A percentile compares a stretch with the other conserved stretches of the same genome.
Conservation (phyloP, 2,329 filamentous ascomycete species). For the Chrysoporthe puriensis region DNA sequence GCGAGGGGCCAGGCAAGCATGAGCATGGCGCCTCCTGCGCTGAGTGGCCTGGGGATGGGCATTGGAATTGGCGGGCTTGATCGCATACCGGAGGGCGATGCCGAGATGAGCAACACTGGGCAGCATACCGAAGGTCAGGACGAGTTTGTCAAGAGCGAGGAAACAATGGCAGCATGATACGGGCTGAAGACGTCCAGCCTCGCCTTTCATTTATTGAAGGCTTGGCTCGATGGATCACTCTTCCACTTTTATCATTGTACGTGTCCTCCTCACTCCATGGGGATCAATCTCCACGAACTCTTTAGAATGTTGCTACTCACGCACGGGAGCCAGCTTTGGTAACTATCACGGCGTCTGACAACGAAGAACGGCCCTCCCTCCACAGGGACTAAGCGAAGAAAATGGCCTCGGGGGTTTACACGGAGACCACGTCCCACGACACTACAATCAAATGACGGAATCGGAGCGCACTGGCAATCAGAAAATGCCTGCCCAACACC, state of each 20-base stretch:
- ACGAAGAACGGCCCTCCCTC: slow-evolving; percentile 26
- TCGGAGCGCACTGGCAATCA: not conserved
- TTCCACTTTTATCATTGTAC: slow-evolving; percentile 18
- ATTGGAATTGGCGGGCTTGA: slow-evolving; percentile 53
- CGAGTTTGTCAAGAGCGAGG: slow-evolving; percentile 41
- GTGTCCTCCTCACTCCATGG: not conserved
- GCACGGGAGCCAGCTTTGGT: slow-evolving; percentile 5
- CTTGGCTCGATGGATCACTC: not conserved
- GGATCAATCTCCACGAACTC: not conserved
- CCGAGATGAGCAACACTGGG: slow-evolving; percentile 49
- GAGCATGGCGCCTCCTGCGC: slow-evolving; percentile 33
- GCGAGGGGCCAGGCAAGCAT: slow-evolving; percentile 27
- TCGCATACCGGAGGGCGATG: slow-evolving; percentile 61
- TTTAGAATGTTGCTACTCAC: not conserved
- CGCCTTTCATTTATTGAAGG: not conserved
- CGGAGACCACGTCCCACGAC: slow-evolving; percentile 25
- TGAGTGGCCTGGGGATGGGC: slow-evolving; percentile 21
- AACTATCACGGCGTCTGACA: slow-evolving; percentile 22
- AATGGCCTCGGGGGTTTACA: slow-evolving; percentile 17
- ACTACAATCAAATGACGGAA: not conserved
- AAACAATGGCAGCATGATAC: slow-evolving; percentile 38
- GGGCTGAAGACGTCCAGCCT: not conserved
- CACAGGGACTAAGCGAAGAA: slow-evolving; percentile 20
- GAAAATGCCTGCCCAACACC: not conserved
- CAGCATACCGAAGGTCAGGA: slow-evolving; percentile 31